A percentile compares a stretch with the other conserved stretches of the same genome.
Conservation (phyloP, 768 basidiomycete species). For the Suillus variegatus region DNA sequence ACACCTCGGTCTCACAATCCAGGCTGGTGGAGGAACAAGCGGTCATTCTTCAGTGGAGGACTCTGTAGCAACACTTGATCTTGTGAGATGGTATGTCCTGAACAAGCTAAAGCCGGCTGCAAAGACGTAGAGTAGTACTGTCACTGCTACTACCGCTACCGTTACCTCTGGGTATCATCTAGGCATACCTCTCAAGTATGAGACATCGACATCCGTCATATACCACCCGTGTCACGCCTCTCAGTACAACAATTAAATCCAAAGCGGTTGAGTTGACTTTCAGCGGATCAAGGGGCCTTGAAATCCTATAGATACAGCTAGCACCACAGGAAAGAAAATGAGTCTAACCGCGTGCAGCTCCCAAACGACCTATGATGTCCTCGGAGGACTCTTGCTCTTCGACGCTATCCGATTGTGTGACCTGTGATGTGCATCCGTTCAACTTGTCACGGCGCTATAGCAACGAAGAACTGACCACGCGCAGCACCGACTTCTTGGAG, state of each 20-base stretch:
- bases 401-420: constrained; percentile 81
- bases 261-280: constrained; percentile 8
- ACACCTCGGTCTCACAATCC: constrained; percentile 78
- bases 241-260: neutral
- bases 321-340: constrained; percentile 3
- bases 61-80: constrained; percentile 83
- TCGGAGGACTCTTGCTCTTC: constrained; percentile 87
- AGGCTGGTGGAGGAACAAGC: constrained; percentile 67
- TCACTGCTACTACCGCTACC: neutral
- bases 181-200: neutral
- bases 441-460: neutral
- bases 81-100: constrained; percentile 80
- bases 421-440: constrained; percentile 42
- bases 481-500: constrained; percentile 70
- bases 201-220: neutral
- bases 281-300: constrained; percentile 33
- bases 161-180: constrained; percentile 12
- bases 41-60: constrained; percentile 95
- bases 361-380: constrained; percentile 76
- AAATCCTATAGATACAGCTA: constrained; percentile 16
- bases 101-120: constrained; percentile 48
- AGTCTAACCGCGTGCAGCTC: constrained; percentile 64
- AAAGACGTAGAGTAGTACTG: constrained; percentile 12
- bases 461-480: constrained; percentile 44
- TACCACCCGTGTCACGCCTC: neutral